A percentile compares a stretch with the other conserved stretches of the same genome.
These are phyloP conservation scores for Mortierella sp. DNA, from an alignment of 371 early-diverging fungal species.

Conservation along the genomic window DNA sequence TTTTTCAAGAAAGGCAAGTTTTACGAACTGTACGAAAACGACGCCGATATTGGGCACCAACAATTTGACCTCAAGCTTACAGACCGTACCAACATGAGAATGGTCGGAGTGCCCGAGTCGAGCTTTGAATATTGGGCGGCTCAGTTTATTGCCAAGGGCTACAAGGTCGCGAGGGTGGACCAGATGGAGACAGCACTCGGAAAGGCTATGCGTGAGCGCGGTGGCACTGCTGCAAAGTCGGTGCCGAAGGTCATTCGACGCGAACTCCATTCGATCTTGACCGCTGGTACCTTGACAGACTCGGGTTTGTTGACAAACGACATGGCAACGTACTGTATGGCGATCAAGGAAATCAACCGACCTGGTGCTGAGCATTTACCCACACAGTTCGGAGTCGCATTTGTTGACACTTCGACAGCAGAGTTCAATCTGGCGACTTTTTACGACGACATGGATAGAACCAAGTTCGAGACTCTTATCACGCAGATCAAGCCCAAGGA, in stretches of 20 bases:
- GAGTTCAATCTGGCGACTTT: slow-evolving; percentile 88
- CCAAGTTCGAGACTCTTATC: slow-evolving; percentile 93
- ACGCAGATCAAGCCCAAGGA: slow-evolving; percentile 94
- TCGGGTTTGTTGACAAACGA: slow-evolving; percentile 89
- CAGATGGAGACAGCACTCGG: slow-evolving; percentile 98
- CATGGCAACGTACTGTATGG: slow-evolving; percentile 94
- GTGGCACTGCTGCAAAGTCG: slow-evolving; percentile 39
- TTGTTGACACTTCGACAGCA: slow-evolving; percentile 97
- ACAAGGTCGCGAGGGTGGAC: slow-evolving; percentile 98
- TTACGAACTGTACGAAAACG: slow-evolving; percentile 99
- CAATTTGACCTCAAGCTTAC: slow-evolving; percentile 98
- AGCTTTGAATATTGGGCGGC: slow-evolving; percentile 97
- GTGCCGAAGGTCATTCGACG: slow-evolving; percentile 93
- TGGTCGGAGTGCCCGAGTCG: slow-evolving; percentile 99
- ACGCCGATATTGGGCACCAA: slow-evolving; percentile 98
- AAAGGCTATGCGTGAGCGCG: slow-evolving; percentile 94
- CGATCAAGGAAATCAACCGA: slow-evolving; percentile 78
- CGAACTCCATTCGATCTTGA: slow-evolving; percentile 95
- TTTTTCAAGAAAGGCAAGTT: slow-evolving; percentile 99
- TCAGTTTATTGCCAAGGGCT: slow-evolving; percentile 96
- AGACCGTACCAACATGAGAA: slow-evolving; percentile 99
- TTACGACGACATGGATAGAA: slow-evolving; percentile 90
- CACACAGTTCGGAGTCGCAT: slow-evolving; percentile 82
- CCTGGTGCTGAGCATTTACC: slow-evolving; percentile 48
- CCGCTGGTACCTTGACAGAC: slow-evolving; percentile 97